Conservation (phyloP, 495 filamentous ascomycete species). For the Penicilliopsis zonata region DNA sequence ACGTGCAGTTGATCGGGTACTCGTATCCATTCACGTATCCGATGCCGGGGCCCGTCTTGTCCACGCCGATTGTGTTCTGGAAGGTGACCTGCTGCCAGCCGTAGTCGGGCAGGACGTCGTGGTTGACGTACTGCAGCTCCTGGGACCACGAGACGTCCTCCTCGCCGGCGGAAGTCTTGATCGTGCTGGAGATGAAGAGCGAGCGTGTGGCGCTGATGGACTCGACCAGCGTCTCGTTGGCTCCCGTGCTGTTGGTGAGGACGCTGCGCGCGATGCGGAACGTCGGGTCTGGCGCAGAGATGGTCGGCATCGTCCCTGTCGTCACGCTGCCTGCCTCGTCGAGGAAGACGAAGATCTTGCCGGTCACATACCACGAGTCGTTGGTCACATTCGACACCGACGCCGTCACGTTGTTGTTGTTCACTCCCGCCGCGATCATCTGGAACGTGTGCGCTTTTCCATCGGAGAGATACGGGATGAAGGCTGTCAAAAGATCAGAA, state of each 20-base stretch:
- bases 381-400: conserved; percentile 48
- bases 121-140: conserved; percentile 42
- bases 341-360: conserved; percentile 69
- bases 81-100: conserved; percentile 52
- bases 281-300: conserved; percentile 25
- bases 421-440: conserved; percentile 54
- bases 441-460: conserved; percentile 55
- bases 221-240: conserved; percentile 51
- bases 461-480: conserved; percentile 55
- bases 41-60: too few species aligned
- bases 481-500: too few species aligned
- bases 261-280: conserved; percentile 29
- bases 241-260: conserved; percentile 33
- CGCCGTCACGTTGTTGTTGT: conserved; percentile 30
- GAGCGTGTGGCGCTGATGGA: conserved; percentile 42
- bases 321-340: conserved; percentile 38
- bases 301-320: conserved; percentile 5
- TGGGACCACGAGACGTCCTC: conserved; percentile 53
- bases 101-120: conserved; percentile 41
- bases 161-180: too few species aligned
- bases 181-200: conserved; percentile 39
- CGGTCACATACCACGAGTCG: conserved; percentile 73
- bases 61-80: conserved; percentile 50
- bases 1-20: too few species aligned
- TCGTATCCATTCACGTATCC: too few species aligned